A percentile compares a stretch with the other conserved stretches of the same genome.
Evolutionary conservation across 2,329 filamentous ascomycete genomes (phyloP).

Genomic region (Penicillium digitatum): DNA sequence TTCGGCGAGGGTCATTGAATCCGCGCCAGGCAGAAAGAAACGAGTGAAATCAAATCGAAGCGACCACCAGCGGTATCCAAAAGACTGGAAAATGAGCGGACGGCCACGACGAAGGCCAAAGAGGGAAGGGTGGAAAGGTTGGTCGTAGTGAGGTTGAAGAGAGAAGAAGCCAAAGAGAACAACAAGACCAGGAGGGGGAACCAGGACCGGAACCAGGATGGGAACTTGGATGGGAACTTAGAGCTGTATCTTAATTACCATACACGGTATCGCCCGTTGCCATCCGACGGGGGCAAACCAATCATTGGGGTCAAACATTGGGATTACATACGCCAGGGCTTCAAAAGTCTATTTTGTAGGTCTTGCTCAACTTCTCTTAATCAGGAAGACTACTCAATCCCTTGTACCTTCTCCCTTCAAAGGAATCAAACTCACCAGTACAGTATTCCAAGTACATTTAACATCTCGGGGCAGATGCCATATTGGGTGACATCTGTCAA

Average conservation of each 20-base stretch:
- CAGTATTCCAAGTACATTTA: not conserved
- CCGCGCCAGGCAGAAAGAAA: conserved; percentile 25
- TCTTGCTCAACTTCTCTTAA: not conserved
- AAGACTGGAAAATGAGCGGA: conserved; percentile 19
- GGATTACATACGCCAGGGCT: not conserved
- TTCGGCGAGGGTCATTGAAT: conserved; percentile 23
- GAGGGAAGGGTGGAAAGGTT: conserved; percentile 10
- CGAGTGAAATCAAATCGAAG: conserved; percentile 2
- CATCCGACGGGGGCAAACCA: not conserved
- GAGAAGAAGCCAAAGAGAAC: conserved; percentile 11
- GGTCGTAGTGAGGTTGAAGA: conserved; percentile 17
- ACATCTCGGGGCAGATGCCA: not conserved
- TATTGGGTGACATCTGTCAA: conserved; percentile 1
- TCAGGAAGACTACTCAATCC: not conserved
- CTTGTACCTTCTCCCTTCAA: too few species aligned
- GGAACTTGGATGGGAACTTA: not conserved
- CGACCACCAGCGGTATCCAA: conserved; percentile 6
- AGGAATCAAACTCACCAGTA: too few species aligned
- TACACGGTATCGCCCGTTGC: conserved; percentile 2
- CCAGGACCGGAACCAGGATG: not conserved
- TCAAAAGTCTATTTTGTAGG: not conserved
- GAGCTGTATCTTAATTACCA: not conserved
- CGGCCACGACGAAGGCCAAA: conserved; percentile 28
- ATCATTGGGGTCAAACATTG: not conserved
- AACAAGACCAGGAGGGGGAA: conserved; percentile 13